A percentile compares a stretch with the other conserved stretches of the same genome.
These are phyloP conservation scores for Nadsonia commutata DNA, from an alignment of 1,139 yeast species.

Conservation along the genomic window DNA sequence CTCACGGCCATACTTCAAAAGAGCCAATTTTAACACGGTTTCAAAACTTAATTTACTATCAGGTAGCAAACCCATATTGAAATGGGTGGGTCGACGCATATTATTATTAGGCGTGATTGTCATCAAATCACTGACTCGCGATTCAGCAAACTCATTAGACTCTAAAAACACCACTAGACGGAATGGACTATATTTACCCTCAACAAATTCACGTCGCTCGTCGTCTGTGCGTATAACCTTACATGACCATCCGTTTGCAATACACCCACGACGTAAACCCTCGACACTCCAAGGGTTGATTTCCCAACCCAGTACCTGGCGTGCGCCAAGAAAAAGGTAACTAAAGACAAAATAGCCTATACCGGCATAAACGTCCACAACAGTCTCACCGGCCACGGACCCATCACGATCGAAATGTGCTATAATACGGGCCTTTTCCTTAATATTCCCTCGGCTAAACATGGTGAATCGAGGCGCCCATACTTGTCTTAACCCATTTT, in stretches of 20 bases:
- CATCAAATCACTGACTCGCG: slow-evolving; percentile 23
- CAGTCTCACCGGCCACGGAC: slow-evolving; percentile 26
- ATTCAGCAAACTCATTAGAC: slow-evolving; percentile 37
- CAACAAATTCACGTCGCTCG: slow-evolving; percentile 12
- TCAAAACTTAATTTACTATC: slow-evolving; percentile 51
- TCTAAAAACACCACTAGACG: slow-evolving; percentile 41
- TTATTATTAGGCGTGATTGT: slow-evolving; percentile 11
- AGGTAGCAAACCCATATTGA: slow-evolving; percentile 69
- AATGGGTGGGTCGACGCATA: slow-evolving; percentile 29
- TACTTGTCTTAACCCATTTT: slow-evolving; percentile 61
- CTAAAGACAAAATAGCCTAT: slow-evolving; percentile 75
- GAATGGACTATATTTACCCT: slow-evolving; percentile 14
- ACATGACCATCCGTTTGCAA: slow-evolving; percentile 29
- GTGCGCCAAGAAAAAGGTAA: slow-evolving; percentile 43
- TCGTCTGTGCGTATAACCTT: slow-evolving; percentile 25
- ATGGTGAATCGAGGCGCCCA: slow-evolving; percentile 83
- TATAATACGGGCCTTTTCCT: slow-evolving; percentile 56
- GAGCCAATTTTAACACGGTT: slow-evolving; percentile 23
- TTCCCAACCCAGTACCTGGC: slow-evolving; percentile 60
- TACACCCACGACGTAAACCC: slow-evolving; percentile 48
- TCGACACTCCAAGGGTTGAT: slow-evolving; percentile 74
- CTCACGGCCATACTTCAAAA: background rate
- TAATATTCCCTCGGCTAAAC: slow-evolving; percentile 83
- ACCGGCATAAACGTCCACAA: slow-evolving; percentile 67
- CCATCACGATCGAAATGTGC: slow-evolving; percentile 18